phyloP scores from a whole-genome alignment of 208 protist genomes.

The Acanthamoeba castellanii region DNA sequence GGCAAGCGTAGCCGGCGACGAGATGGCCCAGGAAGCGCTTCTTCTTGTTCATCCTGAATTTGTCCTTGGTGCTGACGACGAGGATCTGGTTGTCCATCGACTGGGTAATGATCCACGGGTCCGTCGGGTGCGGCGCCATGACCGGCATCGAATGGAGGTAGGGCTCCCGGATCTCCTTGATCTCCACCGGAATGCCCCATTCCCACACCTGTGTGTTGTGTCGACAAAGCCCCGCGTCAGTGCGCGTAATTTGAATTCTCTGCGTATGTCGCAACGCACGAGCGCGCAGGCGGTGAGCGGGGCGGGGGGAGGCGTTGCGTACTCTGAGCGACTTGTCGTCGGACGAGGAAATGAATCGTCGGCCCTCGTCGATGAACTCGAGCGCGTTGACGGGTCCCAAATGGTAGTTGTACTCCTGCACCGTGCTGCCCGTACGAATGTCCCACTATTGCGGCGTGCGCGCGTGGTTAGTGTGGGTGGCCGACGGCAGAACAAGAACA shows the following conservation, averaged over 20 bases:
- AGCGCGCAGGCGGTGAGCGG: background rate
- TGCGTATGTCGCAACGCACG: no score
- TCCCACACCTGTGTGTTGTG: slow-evolving; percentile 93
- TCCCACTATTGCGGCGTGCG: background rate
- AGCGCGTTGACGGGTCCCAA: slow-evolving; percentile 96
- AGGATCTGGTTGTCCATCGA: slow-evolving; percentile 97
- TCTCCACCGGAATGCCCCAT: slow-evolving; percentile 95
- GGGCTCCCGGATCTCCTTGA: slow-evolving; percentile 97
- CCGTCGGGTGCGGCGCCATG: slow-evolving; percentile 92
- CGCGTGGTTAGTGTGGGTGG: no score
- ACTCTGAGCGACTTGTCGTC: slow-evolving; percentile 96
- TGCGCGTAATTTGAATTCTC: no score
- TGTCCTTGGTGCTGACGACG: slow-evolving; percentile 92
- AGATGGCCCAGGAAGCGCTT: slow-evolving; percentile 95
- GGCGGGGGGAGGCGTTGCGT: background rate
- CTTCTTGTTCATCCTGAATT: slow-evolving; percentile 91
- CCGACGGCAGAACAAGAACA: no score
- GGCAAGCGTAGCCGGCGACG: slow-evolving; percentile 95
- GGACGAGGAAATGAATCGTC: slow-evolving; percentile 95
- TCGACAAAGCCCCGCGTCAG: background rate
- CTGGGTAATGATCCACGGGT: slow-evolving; percentile 92
- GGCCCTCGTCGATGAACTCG: slow-evolving; percentile 94
- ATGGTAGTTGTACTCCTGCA: slow-evolving; percentile 97
- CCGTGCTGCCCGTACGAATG: slow-evolving; percentile 87
- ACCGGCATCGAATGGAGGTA: slow-evolving; percentile 94